Evolutionary conservation across 352 stramenopile genomes (phyloP).

Genomic region (Globisporangium spiculum): DNA sequence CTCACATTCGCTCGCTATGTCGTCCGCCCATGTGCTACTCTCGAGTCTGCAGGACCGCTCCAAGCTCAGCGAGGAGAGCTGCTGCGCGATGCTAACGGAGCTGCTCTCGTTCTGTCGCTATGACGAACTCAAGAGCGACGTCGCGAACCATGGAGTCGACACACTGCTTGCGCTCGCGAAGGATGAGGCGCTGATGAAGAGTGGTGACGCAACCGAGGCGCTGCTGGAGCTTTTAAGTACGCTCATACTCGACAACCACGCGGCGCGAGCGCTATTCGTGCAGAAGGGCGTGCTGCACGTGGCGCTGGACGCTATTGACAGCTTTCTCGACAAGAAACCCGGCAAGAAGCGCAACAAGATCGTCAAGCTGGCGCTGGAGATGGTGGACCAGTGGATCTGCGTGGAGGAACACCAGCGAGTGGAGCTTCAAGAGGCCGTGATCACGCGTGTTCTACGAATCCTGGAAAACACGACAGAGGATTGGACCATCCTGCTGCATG

Average conservation of each 20-base stretch:
- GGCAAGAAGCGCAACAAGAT: conserved; percentile 35
- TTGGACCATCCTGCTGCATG: conserved; percentile 29
- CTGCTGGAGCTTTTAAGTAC: conserved; percentile 43
- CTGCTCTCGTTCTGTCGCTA: conserved; percentile 37
- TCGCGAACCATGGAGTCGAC: conserved; percentile 32
- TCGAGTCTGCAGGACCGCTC: conserved; percentile 32
- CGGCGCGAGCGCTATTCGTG: conserved; percentile 15
- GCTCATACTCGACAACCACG: conserved; percentile 28
- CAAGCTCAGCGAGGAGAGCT: conserved; percentile 19
- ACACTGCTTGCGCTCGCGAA: conserved; percentile 25
- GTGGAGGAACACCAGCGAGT: conserved; percentile 13
- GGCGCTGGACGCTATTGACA: conserved; percentile 21
- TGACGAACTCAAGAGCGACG: conserved; percentile 29
- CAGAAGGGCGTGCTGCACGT: conserved; percentile 30
- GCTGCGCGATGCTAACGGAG: conserved; percentile 28
- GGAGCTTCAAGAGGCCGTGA: conserved; percentile 16
- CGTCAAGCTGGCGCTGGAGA: conserved; percentile 41
- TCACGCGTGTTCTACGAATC: conserved; percentile 29
- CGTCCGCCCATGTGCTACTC: conserved; percentile 43
- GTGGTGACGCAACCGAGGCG: conserved; percentile 31
- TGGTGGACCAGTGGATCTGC: conserved; percentile 29
- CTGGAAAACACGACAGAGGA: conserved; percentile 34
- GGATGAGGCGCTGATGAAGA: conserved; percentile 12
- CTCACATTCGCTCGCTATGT: conserved; percentile 23
- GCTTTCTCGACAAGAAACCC: conserved; percentile 16